Percentiles rank a stretch among this genome's conserved stretches.
Evolutionary conservation across 495 filamentous ascomycete genomes (phyloP).

Genomic region (Penicillium verhagenii): DNA sequence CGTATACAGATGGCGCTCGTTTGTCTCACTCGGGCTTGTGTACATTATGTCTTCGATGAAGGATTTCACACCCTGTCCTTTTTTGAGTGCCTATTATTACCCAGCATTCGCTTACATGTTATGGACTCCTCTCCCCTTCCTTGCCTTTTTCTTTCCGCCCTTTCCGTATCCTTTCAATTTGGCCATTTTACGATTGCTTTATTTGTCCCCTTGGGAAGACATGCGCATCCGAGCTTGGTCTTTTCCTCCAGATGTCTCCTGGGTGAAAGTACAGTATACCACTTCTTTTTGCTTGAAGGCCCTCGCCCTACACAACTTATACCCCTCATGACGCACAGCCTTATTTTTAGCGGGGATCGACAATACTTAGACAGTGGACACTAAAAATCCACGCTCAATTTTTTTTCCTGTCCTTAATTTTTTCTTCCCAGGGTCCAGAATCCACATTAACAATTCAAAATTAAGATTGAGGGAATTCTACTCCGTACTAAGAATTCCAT

Average conservation of each 20-base stretch:
- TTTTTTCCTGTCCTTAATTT: neutral
- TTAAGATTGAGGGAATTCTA: too few species aligned
- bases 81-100: too few species aligned
- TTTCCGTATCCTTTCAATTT: neutral
- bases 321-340: slow-evolving; percentile 14
- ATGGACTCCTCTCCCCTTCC: neutral
- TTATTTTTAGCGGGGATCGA: slow-evolving; percentile 9
- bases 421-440: neutral
- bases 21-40: slow-evolving; percentile 1
- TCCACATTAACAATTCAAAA: too few species aligned
- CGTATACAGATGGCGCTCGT: neutral
- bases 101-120: too few species aligned
- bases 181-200: neutral
- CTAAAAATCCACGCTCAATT: slow-evolving; percentile 2
- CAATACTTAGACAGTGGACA: slow-evolving; percentile 21
- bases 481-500: too few species aligned
- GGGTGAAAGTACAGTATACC: neutral
- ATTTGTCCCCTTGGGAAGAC: neutral
- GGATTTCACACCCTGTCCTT: too few species aligned
- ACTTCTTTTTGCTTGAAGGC: neutral
- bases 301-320: slow-evolving; percentile 4
- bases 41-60: too few species aligned
- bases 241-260: neutral
- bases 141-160: neutral
- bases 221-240: neutral